Percentiles rank a stretch among this genome's conserved stretches.
Evolutionary conservation across 805 yeast genomes (phyloP).

Genomic region (Nakazawaea siamensis): DNA sequence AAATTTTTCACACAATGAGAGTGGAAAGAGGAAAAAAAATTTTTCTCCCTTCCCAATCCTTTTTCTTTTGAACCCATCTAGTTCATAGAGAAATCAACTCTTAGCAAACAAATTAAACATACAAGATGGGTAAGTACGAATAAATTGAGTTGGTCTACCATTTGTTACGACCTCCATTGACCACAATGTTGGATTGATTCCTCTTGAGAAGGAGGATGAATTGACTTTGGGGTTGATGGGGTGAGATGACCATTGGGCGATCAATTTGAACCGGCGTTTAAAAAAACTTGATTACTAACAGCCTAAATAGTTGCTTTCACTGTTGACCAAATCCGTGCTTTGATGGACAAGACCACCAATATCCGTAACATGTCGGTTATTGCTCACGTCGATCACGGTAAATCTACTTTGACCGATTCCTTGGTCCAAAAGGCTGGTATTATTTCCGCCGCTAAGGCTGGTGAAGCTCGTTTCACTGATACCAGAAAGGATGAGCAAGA

Average conservation of each 20-base stretch:
- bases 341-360: constrained; percentile 99
- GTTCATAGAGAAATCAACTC: no score
- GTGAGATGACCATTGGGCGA: no score
- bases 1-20: constrained; percentile 2
- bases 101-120: no score
- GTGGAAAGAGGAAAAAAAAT: neutral
- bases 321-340: constrained; percentile 90
- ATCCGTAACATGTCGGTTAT: constrained; percentile 99
- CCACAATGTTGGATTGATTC: no score
- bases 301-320: constrained; percentile 45
- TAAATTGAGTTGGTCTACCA: no score
- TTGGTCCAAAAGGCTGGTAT: constrained; percentile 99
- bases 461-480: constrained; percentile 99
- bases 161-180: no score
- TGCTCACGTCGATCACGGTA: constrained; percentile 99
- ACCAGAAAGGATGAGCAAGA: constrained; percentile 99
- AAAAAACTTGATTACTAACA: no score
- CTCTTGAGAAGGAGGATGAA: no score
- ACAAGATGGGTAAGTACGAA: constrained; percentile 11
- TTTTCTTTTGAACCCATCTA: no score
- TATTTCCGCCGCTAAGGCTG: constrained; percentile 99
- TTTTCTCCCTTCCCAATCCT: constrained; percentile 4
- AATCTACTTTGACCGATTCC: constrained; percentile 98
- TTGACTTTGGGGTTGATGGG: no score
- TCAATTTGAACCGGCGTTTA: no score